phyloP scores from a whole-genome alignment of 352 stramenopile genomes.

The Globisporangium spinosum region DNA sequence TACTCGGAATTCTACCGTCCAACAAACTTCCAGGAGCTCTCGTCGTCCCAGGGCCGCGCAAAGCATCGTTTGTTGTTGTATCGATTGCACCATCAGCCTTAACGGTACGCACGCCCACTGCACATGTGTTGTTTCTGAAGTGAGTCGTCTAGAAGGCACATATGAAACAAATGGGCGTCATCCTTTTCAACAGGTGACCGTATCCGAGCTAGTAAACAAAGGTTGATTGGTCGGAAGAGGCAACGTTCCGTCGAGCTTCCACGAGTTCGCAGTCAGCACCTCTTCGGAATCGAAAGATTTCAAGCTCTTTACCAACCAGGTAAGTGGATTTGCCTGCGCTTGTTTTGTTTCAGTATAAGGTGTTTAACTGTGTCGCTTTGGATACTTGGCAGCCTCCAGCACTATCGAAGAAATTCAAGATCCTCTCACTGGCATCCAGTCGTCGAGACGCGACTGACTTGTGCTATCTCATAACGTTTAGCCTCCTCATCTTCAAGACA shows the following conservation, averaged over 20 bases:
- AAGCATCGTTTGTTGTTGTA: conserved; percentile 40
- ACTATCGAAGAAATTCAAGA: conserved; percentile 52
- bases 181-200: conserved; percentile 24
- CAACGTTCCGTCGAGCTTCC: conserved; percentile 50
- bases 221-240: conserved; percentile 43
- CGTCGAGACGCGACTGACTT: conserved; percentile 30
- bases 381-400: conserved; percentile 1
- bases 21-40: conserved; percentile 47
- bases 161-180: background rate
- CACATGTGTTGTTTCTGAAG: no score
- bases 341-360: background rate
- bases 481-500: conserved; percentile 39
- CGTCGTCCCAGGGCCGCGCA: conserved; percentile 40
- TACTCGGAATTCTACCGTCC: conserved; percentile 41
- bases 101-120: conserved; percentile 17
- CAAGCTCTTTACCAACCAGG: conserved; percentile 26
- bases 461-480: conserved; percentile 58
- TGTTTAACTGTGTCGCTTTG: background rate
- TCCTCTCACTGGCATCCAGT: conserved; percentile 40
- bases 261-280: conserved; percentile 43
- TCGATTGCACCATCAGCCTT: conserved; percentile 41
- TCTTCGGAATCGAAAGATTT: conserved; percentile 54
- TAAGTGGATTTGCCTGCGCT: conserved; percentile 13
- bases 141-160: background rate
- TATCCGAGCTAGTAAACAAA: conserved; percentile 64